These are phyloP conservation scores for Prillingera fragicola DNA, from an alignment of 1,284 basidiomycete species.

Conservation along the genomic window DNA sequence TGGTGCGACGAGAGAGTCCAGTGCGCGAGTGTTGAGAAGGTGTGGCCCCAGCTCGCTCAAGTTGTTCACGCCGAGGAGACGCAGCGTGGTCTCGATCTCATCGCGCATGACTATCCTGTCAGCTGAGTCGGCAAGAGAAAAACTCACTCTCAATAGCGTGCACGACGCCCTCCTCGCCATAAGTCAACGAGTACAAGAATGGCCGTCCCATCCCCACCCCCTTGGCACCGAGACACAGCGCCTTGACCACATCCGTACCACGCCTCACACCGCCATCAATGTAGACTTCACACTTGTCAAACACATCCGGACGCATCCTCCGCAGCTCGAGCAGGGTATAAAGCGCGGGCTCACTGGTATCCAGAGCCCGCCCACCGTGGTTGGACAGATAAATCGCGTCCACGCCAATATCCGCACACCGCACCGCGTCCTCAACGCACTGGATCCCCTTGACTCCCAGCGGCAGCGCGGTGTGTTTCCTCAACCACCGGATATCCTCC, in stretches of 20 bases:
- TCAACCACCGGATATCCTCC: slow-evolving; percentile 45
- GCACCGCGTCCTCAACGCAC: slow-evolving; percentile 47
- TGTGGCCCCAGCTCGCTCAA: slow-evolving; percentile 51
- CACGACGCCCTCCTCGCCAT: slow-evolving; percentile 48
- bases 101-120: slow-evolving; percentile 53
- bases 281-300: slow-evolving; percentile 46
- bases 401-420: slow-evolving; percentile 45
- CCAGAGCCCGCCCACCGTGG: slow-evolving; percentile 43
- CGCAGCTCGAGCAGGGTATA: slow-evolving; percentile 49
- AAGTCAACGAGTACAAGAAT: slow-evolving; percentile 49
- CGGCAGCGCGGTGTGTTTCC: slow-evolving; percentile 40
- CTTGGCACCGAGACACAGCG: slow-evolving; percentile 51
- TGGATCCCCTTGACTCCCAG: slow-evolving; percentile 49
- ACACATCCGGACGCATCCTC: slow-evolving; percentile 45
- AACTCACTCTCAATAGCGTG: slow-evolving; percentile 49
- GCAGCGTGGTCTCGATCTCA: slow-evolving; percentile 76
- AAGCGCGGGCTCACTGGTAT: slow-evolving; percentile 47
- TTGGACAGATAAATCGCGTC: slow-evolving; percentile 50
- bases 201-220: slow-evolving; percentile 50
- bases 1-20: slow-evolving; percentile 27
- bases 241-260: slow-evolving; percentile 51
- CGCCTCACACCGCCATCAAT: slow-evolving; percentile 51
- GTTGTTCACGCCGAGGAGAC: slow-evolving; percentile 66
- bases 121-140: background rate
- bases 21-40: slow-evolving; percentile 34